These are phyloP conservation scores for Raffaelea albimanens DNA, from an alignment of 2,329 filamentous ascomycete genomes.

Conservation along the genomic window DNA sequence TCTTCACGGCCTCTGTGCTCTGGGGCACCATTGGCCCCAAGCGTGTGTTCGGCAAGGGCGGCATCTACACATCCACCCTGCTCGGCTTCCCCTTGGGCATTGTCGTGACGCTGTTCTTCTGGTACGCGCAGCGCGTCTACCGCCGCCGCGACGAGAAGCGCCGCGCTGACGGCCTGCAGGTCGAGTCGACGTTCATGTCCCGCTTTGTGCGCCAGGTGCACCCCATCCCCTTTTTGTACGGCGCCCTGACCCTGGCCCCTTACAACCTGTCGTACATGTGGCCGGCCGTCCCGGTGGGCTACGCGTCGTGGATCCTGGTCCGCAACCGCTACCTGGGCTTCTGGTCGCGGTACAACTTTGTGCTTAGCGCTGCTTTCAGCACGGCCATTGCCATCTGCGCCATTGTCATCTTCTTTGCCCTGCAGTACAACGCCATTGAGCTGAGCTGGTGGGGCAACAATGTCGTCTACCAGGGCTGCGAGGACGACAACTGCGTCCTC, in stretches of 20 bases:
- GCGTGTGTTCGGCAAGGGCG: conserved; percentile 5
- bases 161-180: not conserved
- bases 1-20: conserved; percentile 4
- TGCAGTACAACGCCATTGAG: conserved; percentile 5
- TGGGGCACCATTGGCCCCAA: conserved; percentile 8
- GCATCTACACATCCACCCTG: conserved; percentile 5
- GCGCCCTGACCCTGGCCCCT: conserved; percentile 8
- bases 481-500: not conserved
- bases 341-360: conserved; percentile 24
- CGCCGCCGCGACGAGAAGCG: not conserved
- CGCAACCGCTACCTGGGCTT: conserved; percentile 17
- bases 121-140: not conserved
- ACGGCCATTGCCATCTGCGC: conserved; percentile 22
- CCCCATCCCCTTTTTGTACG: conserved; percentile 8
- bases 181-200: not conserved
- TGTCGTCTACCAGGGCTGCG: not conserved
- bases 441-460: conserved; percentile 11
- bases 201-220: conserved; percentile 4
- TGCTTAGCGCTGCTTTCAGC: conserved; percentile 20
- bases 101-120: conserved; percentile 7
- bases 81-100: conserved; percentile 10
- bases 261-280: conserved; percentile 12
- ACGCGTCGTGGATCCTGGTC: conserved; percentile 15
- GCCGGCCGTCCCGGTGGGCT: conserved; percentile 10
- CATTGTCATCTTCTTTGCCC: conserved; percentile 15